phyloP scores from a whole-genome alignment of 495 filamentous ascomycete species.

The Penicillium angulare region DNA sequence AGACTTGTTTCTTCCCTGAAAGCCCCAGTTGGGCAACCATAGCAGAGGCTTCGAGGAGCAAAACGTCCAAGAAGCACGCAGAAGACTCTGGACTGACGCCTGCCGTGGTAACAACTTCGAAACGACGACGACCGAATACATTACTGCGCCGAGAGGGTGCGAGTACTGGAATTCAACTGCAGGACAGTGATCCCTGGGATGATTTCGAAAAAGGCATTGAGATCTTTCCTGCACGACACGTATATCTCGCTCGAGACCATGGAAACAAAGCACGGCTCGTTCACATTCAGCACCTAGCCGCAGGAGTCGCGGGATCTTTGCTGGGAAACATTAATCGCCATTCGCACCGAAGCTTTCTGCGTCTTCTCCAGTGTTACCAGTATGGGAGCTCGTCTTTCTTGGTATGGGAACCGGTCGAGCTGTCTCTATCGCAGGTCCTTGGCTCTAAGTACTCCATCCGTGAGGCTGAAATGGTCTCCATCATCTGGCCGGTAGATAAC shows the following conservation, averaged over 20 bases:
- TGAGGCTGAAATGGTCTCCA: neutral
- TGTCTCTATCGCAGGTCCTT: neutral
- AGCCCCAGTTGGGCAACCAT: too few relatives aligned
- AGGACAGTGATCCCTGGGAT: slow-evolving; percentile 16
- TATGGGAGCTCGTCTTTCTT: neutral
- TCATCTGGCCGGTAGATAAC: neutral
- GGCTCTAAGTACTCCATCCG: neutral
- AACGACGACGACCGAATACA: too few relatives aligned
- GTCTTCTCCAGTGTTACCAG: neutral
- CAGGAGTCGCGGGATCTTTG: neutral
- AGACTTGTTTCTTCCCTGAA: too few relatives aligned
- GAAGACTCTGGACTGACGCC: too few relatives aligned
- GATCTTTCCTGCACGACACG: neutral
- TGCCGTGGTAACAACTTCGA: too few relatives aligned
- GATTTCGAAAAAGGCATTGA: neutral
- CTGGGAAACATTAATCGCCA: neutral
- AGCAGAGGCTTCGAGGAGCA: too few relatives aligned
- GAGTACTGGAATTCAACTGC: too few relatives aligned
- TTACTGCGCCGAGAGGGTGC: too few relatives aligned
- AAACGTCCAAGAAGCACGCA: too few relatives aligned
- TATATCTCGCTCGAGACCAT: neutral
- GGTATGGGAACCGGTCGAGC: slow-evolving; percentile 3
- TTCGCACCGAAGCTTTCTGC: slow-evolving; percentile 1
- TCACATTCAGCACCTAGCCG: slow-evolving; percentile 1
- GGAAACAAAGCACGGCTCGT: slow-evolving; percentile 1